phyloP scores from a whole-genome alignment of 495 filamentous ascomycete genomes.

The Cryomyces antarcticus region DNA sequence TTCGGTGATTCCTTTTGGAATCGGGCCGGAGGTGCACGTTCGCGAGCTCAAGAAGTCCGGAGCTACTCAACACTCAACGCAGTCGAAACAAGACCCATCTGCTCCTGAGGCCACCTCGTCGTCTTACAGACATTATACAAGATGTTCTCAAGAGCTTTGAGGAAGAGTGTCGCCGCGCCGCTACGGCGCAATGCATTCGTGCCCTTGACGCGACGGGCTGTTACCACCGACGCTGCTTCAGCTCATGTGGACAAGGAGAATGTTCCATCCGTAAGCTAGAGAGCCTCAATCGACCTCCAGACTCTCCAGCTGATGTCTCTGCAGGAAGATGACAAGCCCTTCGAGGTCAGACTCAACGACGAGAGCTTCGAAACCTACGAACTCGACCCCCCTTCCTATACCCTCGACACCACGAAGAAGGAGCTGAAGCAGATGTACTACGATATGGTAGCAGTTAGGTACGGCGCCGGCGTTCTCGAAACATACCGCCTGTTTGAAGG shows the following conservation, averaged over 20 bases:
- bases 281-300: not conserved
- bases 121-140: not conserved
- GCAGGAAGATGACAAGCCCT: slow-evolving; percentile 84
- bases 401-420: slow-evolving; percentile 81
- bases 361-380: slow-evolving; percentile 99
- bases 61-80: no score
- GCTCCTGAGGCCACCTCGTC: not conserved
- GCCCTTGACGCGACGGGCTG: slow-evolving; percentile 43
- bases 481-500: not conserved
- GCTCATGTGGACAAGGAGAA: slow-evolving; percentile 70
- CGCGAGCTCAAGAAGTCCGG: no score
- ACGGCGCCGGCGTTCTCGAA: slow-evolving; percentile 14
- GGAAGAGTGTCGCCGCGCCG: slow-evolving; percentile 24
- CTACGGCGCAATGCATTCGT: slow-evolving; percentile 32
- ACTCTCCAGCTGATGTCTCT: not conserved
- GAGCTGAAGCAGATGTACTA: slow-evolving; percentile 97
- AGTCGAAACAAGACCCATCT: no score
- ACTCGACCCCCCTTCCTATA: slow-evolving; percentile 85
- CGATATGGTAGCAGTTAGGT: slow-evolving; percentile 90
- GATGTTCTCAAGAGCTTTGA: slow-evolving; percentile 18
- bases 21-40: no score
- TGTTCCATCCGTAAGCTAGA: slow-evolving; percentile 39
- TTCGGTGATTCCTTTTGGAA: no score
- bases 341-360: slow-evolving; percentile 77
- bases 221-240: slow-evolving; percentile 87